phyloP scores from a whole-genome alignment of 2,329 filamentous ascomycete species.

The Macrophomina pseudophaseolina region DNA sequence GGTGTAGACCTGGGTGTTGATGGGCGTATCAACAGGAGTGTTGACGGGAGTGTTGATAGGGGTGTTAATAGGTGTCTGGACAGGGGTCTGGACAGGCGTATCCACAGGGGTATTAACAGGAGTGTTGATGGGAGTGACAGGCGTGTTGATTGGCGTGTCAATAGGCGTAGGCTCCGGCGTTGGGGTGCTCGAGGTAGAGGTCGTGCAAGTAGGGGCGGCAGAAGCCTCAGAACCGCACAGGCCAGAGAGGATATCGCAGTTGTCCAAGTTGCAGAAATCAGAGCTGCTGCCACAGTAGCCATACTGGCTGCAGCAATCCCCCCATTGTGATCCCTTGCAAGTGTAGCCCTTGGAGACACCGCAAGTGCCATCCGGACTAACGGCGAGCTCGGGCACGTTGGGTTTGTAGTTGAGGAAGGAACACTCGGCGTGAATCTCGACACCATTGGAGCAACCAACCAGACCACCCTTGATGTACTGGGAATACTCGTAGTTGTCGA shows the following conservation, averaged over 20 bases:
- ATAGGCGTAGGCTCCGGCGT: conserved; percentile 1
- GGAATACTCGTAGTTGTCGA: conserved; percentile 52
- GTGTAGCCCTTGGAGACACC: conserved; percentile 26
- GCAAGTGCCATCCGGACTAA: conserved; percentile 29
- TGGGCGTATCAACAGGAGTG: not conserved
- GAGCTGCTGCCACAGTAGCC: conserved; percentile 28
- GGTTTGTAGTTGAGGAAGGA: conserved; percentile 10
- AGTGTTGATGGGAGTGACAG: not conserved
- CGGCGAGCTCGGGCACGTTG: conserved; percentile 23
- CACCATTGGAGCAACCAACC: conserved; percentile 29
- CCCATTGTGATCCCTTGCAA: conserved; percentile 29
- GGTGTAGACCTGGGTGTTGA: not conserved
- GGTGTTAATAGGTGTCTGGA: not conserved
- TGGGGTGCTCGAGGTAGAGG: conserved; percentile 1
- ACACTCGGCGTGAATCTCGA: conserved; percentile 10
- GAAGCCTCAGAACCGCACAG: conserved; percentile 2
- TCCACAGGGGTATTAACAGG: not conserved
- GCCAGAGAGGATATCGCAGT: conserved; percentile 6
- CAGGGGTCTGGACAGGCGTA: not conserved
- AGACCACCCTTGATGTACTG: conserved; percentile 52
- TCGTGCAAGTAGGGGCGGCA: conserved; percentile 2
- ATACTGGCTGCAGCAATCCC: conserved; percentile 28
- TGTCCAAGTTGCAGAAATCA: conserved; percentile 8
- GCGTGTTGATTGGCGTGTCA: not conserved
- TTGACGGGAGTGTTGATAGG: not conserved